Percentiles rank a stretch among this genome's conserved stretches.
Conservation (phyloP, 306 rosid species). For the Cucurbita maxima region DNA sequence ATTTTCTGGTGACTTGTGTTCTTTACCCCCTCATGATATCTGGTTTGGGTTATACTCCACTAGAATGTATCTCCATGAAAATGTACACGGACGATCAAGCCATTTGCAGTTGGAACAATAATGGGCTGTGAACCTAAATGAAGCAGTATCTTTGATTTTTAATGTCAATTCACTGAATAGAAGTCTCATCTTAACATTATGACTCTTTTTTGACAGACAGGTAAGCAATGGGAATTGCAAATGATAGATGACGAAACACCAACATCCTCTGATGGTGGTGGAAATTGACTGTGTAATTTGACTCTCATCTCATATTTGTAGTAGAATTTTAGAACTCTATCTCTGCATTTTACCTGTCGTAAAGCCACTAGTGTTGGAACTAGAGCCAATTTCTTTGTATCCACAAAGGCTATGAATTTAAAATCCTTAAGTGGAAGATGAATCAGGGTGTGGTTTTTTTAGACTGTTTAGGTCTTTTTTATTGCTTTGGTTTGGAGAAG, state of each 20-base stretch:
- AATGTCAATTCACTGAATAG: not conserved
- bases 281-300: not conserved
- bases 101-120: not conserved
- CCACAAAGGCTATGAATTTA: not conserved
- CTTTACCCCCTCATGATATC: not conserved
- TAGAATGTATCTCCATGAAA: not conserved
- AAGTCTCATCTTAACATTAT: not conserved
- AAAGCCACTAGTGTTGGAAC: not conserved
- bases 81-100: not conserved
- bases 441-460: slow-evolving; percentile 12
- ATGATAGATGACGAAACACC: not conserved
- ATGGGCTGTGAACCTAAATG: not conserved
- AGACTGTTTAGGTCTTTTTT: not conserved
- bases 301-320: not conserved
- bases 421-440: slow-evolving; percentile 8
- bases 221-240: not conserved
- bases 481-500: slow-evolving; percentile 3
- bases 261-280: not conserved
- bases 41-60: not conserved
- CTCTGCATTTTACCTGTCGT: not conserved
- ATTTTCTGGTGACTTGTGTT: not conserved
- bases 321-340: not conserved
- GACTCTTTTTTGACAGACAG: not conserved
- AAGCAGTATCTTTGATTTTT: not conserved
- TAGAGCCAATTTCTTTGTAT: not conserved